These are phyloP conservation scores for Radiomyces spectabilis DNA, from an alignment of 192 early-diverging fungal species.

Conservation along the genomic window DNA sequence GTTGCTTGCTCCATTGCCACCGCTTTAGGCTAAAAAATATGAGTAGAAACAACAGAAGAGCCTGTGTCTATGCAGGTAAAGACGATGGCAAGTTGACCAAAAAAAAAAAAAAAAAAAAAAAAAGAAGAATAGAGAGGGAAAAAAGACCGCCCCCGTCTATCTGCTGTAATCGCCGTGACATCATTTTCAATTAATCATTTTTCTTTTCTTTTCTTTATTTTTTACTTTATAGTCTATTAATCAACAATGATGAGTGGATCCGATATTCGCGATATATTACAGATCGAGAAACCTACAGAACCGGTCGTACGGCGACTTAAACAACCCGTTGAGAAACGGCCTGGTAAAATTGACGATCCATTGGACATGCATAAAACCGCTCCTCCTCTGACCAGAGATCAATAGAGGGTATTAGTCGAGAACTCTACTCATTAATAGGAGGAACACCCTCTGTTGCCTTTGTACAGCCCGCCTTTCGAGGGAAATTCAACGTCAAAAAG, in stretches of 20 bases:
- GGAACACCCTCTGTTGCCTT: conserved; percentile 53
- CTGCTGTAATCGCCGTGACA: not conserved
- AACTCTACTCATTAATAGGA: conserved; percentile 56
- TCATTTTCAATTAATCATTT: not conserved
- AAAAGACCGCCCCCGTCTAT: conserved; percentile 23
- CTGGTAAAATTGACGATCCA: no score
- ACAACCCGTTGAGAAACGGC: conserved; percentile 32
- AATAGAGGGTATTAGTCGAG: conserved; percentile 47
- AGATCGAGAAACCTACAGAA: conserved; percentile 32
- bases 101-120: not conserved
- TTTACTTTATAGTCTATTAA: conserved; percentile 9
- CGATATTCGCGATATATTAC: conserved; percentile 56
- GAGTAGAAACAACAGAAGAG: no score
- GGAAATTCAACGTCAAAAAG: conserved; percentile 62
- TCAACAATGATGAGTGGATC: conserved; percentile 30
- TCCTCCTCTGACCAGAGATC: not conserved
- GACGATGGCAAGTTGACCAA: no score
- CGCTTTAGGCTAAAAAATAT: conserved; percentile 20
- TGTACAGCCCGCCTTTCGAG: conserved; percentile 52
- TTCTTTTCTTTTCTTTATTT: not conserved
- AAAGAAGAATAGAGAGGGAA: conserved; percentile 22
- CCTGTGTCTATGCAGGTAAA: no score
- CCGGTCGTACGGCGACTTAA: conserved; percentile 27
- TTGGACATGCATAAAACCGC: not conserved
- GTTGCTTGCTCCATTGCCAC: conserved; percentile 30